Conservation (phyloP, 2,329 filamentous ascomycete genomes). For the Endothia cerciana region DNA sequence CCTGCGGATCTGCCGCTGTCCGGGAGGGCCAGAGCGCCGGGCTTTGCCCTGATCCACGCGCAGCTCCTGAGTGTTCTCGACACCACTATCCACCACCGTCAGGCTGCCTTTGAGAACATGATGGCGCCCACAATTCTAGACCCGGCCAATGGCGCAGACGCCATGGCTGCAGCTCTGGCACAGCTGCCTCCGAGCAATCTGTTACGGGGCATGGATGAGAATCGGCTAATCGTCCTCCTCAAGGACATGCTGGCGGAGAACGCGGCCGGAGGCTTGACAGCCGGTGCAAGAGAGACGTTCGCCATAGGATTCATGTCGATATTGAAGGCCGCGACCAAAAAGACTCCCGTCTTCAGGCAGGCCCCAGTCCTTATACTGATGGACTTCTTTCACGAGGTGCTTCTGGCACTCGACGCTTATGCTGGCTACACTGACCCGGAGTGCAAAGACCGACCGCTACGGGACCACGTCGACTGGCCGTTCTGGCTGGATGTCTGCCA, state of each 20-base stretch:
- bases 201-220: conserved; percentile 83
- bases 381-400: conserved; percentile 83
- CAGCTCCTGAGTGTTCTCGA: conserved; percentile 81
- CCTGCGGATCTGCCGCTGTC: conserved; percentile 56
- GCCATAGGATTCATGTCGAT: conserved; percentile 74
- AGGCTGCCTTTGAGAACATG: conserved; percentile 57
- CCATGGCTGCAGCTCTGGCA: conserved; percentile 65
- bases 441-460: conserved; percentile 5
- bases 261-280: conserved; percentile 39
- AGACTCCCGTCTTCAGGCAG: conserved; percentile 80
- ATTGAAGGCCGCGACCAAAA: conserved; percentile 73
- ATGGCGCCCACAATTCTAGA: conserved; percentile 49
- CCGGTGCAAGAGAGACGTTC: conserved; percentile 67
- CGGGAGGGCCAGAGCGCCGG: conserved; percentile 70
- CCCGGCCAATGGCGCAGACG: conserved; percentile 61
- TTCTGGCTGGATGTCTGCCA: conserved; percentile 86
- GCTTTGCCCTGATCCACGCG: conserved; percentile 78
- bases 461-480: conserved; percentile 69
- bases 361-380: conserved; percentile 87
- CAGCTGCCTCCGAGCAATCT: conserved; percentile 68
- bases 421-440: conserved; percentile 40
- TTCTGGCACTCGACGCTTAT: conserved; percentile 63
- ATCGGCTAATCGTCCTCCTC: conserved; percentile 79
- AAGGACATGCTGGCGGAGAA: conserved; percentile 72
- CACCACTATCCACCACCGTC: conserved; percentile 82